A percentile compares a stretch with the other conserved stretches of the same genome.
Conservation (phyloP, 1,284 basidiomycete species). For the Stygiomarasmius scandens region DNA sequence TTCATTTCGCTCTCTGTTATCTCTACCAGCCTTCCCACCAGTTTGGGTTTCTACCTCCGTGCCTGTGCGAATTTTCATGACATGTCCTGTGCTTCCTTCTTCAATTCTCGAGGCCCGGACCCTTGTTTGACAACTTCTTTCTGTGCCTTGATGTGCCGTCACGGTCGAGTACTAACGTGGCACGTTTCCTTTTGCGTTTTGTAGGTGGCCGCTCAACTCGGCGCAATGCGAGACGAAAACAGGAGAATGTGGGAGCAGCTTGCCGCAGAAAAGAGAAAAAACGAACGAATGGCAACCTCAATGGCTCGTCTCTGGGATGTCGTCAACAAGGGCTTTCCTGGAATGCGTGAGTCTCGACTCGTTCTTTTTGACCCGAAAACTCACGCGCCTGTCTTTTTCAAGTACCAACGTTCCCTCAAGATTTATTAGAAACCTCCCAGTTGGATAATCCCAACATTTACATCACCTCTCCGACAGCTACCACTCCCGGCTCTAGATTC, state of each 20-base stretch:
- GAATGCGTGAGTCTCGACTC: conserved; percentile 43
- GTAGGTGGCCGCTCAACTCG: conserved; percentile 62
- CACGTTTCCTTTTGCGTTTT: background rate
- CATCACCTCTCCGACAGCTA: conserved; percentile 63
- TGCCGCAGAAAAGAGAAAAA: conserved; percentile 52
- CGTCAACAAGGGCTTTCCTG: conserved; percentile 53
- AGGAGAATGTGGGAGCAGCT: conserved; percentile 58
- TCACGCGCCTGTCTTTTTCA: conserved; percentile 6
- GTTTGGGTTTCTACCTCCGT: background rate
- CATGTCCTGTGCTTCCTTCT: background rate
- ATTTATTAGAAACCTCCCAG: conserved; percentile 51
- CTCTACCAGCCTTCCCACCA: background rate
- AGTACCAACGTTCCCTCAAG: conserved; percentile 67
- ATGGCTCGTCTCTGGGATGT: conserved; percentile 60
- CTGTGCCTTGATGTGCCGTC: background rate
- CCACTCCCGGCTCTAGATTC: conserved; percentile 37
- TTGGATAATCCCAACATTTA: conserved; percentile 67
- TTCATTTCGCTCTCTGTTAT: too few species aligned
- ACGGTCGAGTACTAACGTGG: background rate
- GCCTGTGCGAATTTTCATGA: background rate
- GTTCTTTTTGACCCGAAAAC: conserved; percentile 3
- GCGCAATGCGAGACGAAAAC: conserved; percentile 71
- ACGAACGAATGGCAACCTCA: conserved; percentile 49
- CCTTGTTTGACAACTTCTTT: background rate
- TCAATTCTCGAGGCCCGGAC: background rate